Percentiles rank a stretch among this genome's conserved stretches.
phyloP scores from a whole-genome alignment of 108 stramenopile species.

The Bacterosira constricta region DNA sequence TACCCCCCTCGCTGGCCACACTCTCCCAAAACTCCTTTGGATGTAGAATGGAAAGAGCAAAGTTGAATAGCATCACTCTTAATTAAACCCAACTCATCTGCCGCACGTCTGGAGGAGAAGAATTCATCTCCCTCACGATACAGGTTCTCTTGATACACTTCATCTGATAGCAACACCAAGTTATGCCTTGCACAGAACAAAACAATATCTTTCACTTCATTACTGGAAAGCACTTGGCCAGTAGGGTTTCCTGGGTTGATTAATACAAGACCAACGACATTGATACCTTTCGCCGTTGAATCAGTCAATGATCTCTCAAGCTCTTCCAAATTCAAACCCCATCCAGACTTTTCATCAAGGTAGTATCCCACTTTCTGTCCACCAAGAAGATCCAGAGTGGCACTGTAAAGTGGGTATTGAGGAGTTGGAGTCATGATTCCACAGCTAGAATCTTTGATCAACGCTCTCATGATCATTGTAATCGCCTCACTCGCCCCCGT shows the following conservation, averaged over 20 bases:
- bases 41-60: conserved; percentile 93
- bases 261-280: conserved; percentile 85
- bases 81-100: conserved; percentile 69
- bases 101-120: conserved; percentile 83
- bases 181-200: conserved; percentile 83
- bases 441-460: conserved; percentile 60
- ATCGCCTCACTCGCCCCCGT: conserved; percentile 93
- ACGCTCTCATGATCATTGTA: conserved; percentile 76
- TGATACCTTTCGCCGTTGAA: conserved; percentile 63
- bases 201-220: conserved; percentile 83
- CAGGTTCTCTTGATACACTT: conserved; percentile 98
- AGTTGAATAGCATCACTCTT: conserved; percentile 80
- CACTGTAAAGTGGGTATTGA: conserved; percentile 97
- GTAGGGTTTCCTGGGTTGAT: conserved; percentile 99
- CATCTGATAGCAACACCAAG: conserved; percentile 92
- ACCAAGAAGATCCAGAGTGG: conserved; percentile 81
- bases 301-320: conserved; percentile 73
- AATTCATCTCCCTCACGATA: conserved; percentile 76
- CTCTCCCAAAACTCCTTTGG: conserved; percentile 96
- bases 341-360: conserved; percentile 82
- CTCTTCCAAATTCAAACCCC: conserved; percentile 84
- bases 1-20: conserved; percentile 98
- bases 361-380: conserved; percentile 91
- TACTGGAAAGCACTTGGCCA: conserved; percentile 80
- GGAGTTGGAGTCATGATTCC: conserved; percentile 96